phyloP scores from a whole-genome alignment of 1,284 basidiomycete genomes.

The Bjerkandera adusta region DNA sequence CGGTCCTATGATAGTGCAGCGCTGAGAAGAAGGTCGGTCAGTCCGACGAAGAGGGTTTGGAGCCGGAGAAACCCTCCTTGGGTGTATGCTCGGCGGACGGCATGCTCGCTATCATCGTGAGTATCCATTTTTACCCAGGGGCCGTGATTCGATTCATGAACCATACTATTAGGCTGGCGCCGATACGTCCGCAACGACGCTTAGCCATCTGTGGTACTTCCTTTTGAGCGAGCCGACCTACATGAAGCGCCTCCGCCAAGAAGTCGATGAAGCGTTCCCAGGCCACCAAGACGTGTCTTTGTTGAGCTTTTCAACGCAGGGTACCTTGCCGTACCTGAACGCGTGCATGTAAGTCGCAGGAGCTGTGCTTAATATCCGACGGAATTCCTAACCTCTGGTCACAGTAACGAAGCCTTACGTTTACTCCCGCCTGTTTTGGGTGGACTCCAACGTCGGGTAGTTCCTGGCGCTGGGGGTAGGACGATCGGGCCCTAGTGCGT shows the following conservation, averaged over 20 bases:
- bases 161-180: too few relatives aligned
- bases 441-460: conserved; percentile 29
- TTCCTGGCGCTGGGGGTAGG: conserved; percentile 28
- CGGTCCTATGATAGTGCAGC: too few relatives aligned
- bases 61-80: neutral
- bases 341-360: conserved; percentile 16
- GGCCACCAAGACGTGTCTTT: neutral
- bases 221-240: conserved; percentile 11
- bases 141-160: too few relatives aligned
- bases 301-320: conserved; percentile 6
- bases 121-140: neutral
- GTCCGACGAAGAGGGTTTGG: neutral
- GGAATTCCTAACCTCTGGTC: neutral
- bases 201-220: conserved; percentile 14
- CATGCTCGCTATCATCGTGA: neutral
- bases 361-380: neutral
- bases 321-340: conserved; percentile 15
- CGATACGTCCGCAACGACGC: conserved; percentile 14
- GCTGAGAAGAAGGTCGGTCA: too few relatives aligned
- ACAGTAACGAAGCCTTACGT: conserved; percentile 39
- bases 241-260: conserved; percentile 10
- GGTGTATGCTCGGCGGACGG: neutral
- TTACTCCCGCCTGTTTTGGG: conserved; percentile 36
- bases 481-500: conserved; percentile 23
- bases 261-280: conserved; percentile 12